A percentile compares a stretch with the other conserved stretches of the same genome.
phyloP scores from a whole-genome alignment of 306 rosid species.

The Castanea sativa region DNA sequence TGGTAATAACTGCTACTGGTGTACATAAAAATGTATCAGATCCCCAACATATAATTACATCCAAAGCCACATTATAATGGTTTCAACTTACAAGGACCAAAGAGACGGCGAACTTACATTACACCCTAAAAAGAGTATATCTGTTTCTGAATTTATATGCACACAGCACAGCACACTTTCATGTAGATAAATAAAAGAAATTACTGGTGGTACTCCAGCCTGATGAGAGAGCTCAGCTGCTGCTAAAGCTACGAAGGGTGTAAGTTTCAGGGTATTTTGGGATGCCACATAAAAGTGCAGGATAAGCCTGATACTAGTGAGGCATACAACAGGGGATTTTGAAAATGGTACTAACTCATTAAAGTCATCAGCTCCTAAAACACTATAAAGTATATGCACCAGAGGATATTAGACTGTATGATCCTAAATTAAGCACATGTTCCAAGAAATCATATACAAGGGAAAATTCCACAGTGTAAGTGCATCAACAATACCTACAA shows the following conservation, averaged over 20 bases:
- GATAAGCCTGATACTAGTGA: conserved; percentile 69
- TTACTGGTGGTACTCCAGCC: conserved; percentile 96
- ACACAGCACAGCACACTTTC: not conserved
- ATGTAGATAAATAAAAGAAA: conserved; percentile 15
- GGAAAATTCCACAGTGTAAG: conserved; percentile 96
- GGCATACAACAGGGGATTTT: conserved; percentile 16
- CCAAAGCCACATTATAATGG: not conserved
- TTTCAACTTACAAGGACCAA: not conserved
- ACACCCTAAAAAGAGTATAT: not conserved
- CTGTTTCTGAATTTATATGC: not conserved
- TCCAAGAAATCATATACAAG: conserved; percentile 90
- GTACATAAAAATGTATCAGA: not conserved
- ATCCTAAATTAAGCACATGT: conserved; percentile 44
- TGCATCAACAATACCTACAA: conserved; percentile 96
- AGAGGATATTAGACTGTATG: conserved; percentile 20
- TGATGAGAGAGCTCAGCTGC: conserved; percentile 92
- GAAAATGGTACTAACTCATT: not conserved
- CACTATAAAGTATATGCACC: conserved; percentile 5
- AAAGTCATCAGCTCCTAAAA: conserved; percentile 12
- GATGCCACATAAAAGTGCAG: conserved; percentile 96
- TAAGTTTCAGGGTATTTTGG: conserved; percentile 90
- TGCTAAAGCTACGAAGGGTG: conserved; percentile 96
- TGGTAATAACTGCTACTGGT: not conserved
- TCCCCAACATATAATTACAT: not conserved
- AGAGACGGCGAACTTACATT: not conserved